Evolutionary conservation across 768 basidiomycete species (phyloP).

Genomic region (Tylopilus subfusipes): DNA sequence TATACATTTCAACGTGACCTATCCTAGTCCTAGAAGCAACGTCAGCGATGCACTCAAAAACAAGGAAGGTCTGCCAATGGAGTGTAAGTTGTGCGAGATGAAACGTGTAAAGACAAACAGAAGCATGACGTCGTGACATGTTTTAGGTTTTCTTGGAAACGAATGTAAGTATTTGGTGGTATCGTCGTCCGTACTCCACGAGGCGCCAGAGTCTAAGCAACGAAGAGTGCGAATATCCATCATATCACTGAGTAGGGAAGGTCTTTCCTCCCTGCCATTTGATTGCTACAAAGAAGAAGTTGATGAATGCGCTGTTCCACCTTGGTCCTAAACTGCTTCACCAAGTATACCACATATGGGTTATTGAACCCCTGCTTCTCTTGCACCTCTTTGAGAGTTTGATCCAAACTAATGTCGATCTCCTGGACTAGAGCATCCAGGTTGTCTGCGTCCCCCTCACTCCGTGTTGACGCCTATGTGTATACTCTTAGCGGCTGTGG

Average conservation of each 20-base stretch:
- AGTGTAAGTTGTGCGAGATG: too few relatives aligned
- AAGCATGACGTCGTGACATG: too few relatives aligned
- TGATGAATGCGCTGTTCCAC: background rate
- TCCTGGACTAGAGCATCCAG: constrained; percentile 5
- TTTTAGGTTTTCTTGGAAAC: too few relatives aligned
- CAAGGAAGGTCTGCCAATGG: too few relatives aligned
- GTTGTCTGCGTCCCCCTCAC: background rate
- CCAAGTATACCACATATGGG: background rate
- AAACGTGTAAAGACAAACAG: too few relatives aligned
- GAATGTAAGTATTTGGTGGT: too few relatives aligned
- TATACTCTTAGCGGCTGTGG: background rate
- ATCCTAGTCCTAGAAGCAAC: too few relatives aligned
- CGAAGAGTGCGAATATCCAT: too few relatives aligned
- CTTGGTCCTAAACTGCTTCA: background rate
- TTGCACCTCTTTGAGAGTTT: background rate
- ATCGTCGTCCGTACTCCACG: background rate
- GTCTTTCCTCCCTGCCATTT: constrained; percentile 11
- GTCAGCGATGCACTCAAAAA: too few relatives aligned
- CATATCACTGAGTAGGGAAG: constrained; percentile 5
- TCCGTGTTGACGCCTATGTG: background rate
- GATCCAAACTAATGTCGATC: background rate
- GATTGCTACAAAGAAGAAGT: background rate
- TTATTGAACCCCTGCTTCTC: constrained; percentile 4
- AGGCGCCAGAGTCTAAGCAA: too few relatives aligned
- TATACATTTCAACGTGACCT: too few relatives aligned